Evolutionary conservation across 75 land plant species (phyloP), one percentile per base, ranked within the genome.

Genomic region (Picea sitchensis): DNA sequence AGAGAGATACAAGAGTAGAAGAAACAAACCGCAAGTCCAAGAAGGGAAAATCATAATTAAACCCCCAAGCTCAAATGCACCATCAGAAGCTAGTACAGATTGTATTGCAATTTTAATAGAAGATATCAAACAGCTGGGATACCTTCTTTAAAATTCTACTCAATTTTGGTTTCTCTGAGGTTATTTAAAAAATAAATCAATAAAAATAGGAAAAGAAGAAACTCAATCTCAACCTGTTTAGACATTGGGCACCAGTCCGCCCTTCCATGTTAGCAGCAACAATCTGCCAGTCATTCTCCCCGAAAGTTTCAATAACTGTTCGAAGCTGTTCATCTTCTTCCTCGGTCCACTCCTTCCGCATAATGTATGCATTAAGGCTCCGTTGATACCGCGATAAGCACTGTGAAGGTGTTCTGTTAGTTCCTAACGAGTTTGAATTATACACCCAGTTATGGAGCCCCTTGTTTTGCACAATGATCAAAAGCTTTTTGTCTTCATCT

Each of bases 371-470:
- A 87, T 98, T 98, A 65, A 98, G 85, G 78, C 99, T 98, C 15
- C 99, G 82, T 82, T 98, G 99, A 80, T 88, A 98, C 51, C 99
- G 89, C 11, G 85, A 80, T 81, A 96, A 81, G 79, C 98, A 98
- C 80, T 98, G 98, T 73, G 89, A 92, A 56, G 94, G 88, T 41
- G 96, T 93, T 84, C 99, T 86, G 36, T 89, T 81, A 11, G 91
- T 89, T 4, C 93, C 90, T 65, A 98, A 57, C 59, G 82, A 51
- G 67, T 85, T 79, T 62, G 99, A 87, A 77, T 93, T 89, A 12
- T 84, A 81, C 38, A 91, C 83, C 98, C 99, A 98, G 67, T 92
- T 86, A 65, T 75, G 76, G 38, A 90, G 31, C 18, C 90, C 92
- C 73, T 85, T 82, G 5, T 87, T 64, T 76, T 93, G 90, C 11